These are phyloP conservation scores for Combretum micranthum DNA, from an alignment of 345 rosid genomes.

Conservation along the genomic window DNA sequence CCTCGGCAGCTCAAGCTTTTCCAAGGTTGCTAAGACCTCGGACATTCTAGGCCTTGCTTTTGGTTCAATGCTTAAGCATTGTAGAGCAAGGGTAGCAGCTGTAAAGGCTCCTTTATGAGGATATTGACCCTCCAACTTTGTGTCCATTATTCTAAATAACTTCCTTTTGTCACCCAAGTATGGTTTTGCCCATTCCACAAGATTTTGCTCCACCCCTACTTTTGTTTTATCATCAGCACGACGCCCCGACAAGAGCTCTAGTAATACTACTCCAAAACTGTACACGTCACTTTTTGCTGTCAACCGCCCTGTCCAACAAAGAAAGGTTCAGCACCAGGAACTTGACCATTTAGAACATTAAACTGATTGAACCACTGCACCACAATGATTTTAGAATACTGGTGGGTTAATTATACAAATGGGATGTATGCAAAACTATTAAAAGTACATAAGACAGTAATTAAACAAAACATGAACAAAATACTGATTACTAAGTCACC, in stretches of 20 bases:
- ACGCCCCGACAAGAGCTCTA: constrained; percentile 78
- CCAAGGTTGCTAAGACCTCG: constrained; percentile 59
- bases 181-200: constrained; percentile 93
- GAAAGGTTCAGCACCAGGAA: constrained; percentile 2
- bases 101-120: constrained; percentile 72
- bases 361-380: no score
- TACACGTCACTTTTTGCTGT: constrained; percentile 92
- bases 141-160: constrained; percentile 86
- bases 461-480: no score
- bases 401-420: no score
- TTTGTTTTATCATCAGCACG: constrained; percentile 78
- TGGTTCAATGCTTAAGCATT: constrained; percentile 55
- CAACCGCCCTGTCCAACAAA: constrained; percentile 57
- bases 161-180: constrained; percentile 79
- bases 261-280: constrained; percentile 88
- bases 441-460: no score
- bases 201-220: constrained; percentile 65
- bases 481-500: no score
- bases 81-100: constrained; percentile 74
- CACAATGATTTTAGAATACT: no score
- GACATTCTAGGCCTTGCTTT: constrained; percentile 84
- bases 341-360: no score
- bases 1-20: constrained; percentile 52
- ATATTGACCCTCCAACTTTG: constrained; percentile 84
- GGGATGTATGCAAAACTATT: no score